Evolutionary conservation across 768 basidiomycete genomes (phyloP).

Genomic region (Amanita pallidorosea): DNA sequence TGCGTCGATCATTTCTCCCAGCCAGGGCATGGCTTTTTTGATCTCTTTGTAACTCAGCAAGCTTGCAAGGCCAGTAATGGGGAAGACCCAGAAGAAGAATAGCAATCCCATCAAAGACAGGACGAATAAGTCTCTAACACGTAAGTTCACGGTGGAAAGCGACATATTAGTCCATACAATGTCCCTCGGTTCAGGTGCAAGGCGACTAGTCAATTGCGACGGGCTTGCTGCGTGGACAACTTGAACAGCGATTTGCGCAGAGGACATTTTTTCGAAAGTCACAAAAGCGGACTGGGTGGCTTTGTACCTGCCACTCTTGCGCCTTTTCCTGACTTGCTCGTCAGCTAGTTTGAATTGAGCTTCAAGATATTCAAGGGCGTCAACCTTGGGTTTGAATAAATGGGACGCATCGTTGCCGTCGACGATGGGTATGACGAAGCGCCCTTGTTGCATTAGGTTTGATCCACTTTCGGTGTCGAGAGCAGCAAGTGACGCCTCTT

Average conservation of each 20-base stretch:
- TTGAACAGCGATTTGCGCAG: constrained; percentile 90
- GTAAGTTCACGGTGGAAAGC: constrained; percentile 43
- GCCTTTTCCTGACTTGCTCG: constrained; percentile 66
- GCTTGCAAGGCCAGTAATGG: constrained; percentile 78
- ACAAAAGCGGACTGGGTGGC: constrained; percentile 86
- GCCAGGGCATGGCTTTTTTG: constrained; percentile 81
- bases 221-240: constrained; percentile 66
- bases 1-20: constrained; percentile 74
- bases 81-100: constrained; percentile 87
- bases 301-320: constrained; percentile 64
- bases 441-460: constrained; percentile 22
- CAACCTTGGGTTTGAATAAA: constrained; percentile 71
- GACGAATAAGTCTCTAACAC: constrained; percentile 64
- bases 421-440: constrained; percentile 63
- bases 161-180: constrained; percentile 91
- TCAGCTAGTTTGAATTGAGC: constrained; percentile 71
- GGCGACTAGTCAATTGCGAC: constrained; percentile 52
- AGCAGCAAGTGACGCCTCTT: constrained; percentile 35
- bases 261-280: constrained; percentile 93
- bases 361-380: constrained; percentile 85
- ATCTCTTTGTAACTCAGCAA: constrained; percentile 91
- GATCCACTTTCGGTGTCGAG: constrained; percentile 42
- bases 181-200: constrained; percentile 91
- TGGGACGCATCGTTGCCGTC: constrained; percentile 60
- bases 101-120: constrained; percentile 58